Percentiles rank a stretch among this genome's conserved stretches.
Evolutionary conservation across 2,329 filamentous ascomycete genomes (phyloP).

Genomic region (Xylaria sp.): DNA sequence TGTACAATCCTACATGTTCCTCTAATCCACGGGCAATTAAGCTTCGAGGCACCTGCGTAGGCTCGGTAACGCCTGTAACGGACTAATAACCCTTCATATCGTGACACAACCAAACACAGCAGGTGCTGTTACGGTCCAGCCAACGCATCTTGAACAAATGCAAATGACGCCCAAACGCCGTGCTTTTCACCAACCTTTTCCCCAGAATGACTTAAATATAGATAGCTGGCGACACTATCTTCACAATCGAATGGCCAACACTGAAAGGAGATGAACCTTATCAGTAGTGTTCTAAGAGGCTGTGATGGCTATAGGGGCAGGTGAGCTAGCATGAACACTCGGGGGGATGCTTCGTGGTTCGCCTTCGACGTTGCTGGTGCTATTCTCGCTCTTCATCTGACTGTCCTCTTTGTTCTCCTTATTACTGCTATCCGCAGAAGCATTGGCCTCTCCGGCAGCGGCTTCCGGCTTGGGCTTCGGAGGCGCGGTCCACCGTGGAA

Average conservation of each 20-base stretch:
- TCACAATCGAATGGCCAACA: constrained; percentile 16
- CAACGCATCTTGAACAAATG: constrained; percentile 26
- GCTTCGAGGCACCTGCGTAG: constrained; percentile 26
- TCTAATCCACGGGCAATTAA: constrained; percentile 28
- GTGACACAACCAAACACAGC: not conserved
- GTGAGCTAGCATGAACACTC: constrained; percentile 63
- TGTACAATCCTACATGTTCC: constrained; percentile 38
- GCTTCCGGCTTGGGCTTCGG: constrained; percentile 63
- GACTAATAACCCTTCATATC: constrained; percentile 5
- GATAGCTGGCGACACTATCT: constrained; percentile 16
- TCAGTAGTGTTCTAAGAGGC: constrained; percentile 52
- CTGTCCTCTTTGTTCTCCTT: constrained; percentile 72
- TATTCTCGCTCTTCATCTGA: constrained; percentile 59
- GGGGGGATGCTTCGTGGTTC: constrained; percentile 63
- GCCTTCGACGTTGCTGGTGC: constrained; percentile 54
- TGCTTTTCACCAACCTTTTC: constrained; percentile 43
- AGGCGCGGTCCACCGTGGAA: constrained; percentile 63
- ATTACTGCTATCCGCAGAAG: constrained; percentile 63
- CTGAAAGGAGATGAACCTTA: not conserved
- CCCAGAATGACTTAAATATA: constrained; percentile 41
- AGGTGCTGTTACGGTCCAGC: constrained; percentile 3
- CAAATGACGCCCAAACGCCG: constrained; percentile 45
- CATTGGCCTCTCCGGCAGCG: constrained; percentile 56
- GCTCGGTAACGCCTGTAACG: constrained; percentile 25
- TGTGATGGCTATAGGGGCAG: constrained; percentile 59